Base-by-base conservation (phyloP, 257 asterid genomes). In the Striga asiatica region DNA sequence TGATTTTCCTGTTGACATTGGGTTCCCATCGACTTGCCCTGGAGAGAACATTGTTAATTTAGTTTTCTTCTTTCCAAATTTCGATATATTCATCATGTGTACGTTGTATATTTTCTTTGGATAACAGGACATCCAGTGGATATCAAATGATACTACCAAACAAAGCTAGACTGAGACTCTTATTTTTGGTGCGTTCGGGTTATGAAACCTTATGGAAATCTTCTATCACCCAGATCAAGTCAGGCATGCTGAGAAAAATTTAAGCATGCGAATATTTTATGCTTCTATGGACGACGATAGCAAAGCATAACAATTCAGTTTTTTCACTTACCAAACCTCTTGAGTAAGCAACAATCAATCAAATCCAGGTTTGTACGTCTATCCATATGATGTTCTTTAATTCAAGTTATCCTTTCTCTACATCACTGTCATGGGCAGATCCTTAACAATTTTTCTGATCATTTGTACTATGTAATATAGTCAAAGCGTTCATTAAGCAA, bases 121-220 rank as follows among this genome's bases (percentile, higher is more conserved):
- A 27, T 42, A 28, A 52, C 76, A 76, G 82, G 74, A 76, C 51
- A 66, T 76, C 45, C 74, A 25, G 35, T 76, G 82, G 82, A 50
- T 46, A 50, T 46, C 74, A 17, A 62, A 66, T 48, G 74, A 69
- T 21, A 34, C 35, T 42, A 28, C 23, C 51, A 41, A 65, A 38
- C 56, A 65, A 24, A 39, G 62, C 58, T 72, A 66, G 58, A 46
- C 50, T 39, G 49, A 14, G n/a, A 16, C 24, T 49, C 59, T 56
- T 21, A 12, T 25, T 25, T 38, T 57, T 43, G 12, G 57, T 21
- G 58, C 34, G 20, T 55, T 16, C 25, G 17, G 47, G 8, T 22
- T 50, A 25, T 24, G 70, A 58, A 38, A 46, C 54, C 27, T 49
- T 56, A 8, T 14, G 18, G 38, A 21, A 23, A 55, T 73, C 55